These are phyloP conservation scores for Talaromyces thailandensis DNA, from an alignment of 495 filamentous ascomycete species.

Conservation along the genomic window DNA sequence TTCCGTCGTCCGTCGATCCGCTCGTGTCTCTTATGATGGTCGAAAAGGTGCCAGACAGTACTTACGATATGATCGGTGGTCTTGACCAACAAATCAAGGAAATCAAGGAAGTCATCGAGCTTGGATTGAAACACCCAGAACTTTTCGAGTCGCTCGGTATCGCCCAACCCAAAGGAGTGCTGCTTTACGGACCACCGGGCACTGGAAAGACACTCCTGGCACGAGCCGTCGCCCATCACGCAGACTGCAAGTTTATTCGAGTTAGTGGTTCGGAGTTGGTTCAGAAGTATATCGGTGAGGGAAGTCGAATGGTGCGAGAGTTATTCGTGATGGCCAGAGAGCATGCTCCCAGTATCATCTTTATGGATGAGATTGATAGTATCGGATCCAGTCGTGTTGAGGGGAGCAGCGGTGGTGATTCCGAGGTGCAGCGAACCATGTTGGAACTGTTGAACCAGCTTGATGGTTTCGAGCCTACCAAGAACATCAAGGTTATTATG, in stretches of 20 bases:
- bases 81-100: conserved; percentile 99
- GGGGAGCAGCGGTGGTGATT: conserved; percentile 87
- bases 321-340: conserved; percentile 98
- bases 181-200: conserved; percentile 93
- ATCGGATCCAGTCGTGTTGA: conserved; percentile 97
- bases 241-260: conserved; percentile 97
- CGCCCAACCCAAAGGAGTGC: conserved; percentile 93
- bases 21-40: conserved; percentile 99
- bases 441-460: conserved; percentile 96
- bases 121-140: conserved; percentile 96
- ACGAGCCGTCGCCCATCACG: conserved; percentile 93
- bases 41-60: conserved; percentile 98
- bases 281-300: conserved; percentile 99
- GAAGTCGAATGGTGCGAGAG: conserved; percentile 96
- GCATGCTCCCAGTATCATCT: conserved; percentile 99
- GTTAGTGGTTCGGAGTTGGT: conserved; percentile 94
- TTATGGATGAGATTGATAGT: conserved; percentile 99
- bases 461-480: conserved; percentile 98
- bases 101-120: conserved; percentile 99
- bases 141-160: conserved; percentile 98
- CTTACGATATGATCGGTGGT: conserved; percentile 99
- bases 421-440: conserved; percentile 99
- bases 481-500: conserved; percentile 99
- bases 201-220: conserved; percentile 96
- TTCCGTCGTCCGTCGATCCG: conserved; percentile 94